Evolutionary conservation across 768 basidiomycete genomes (phyloP), one percentile per base, ranked within the genome.

Genomic region (Russula sp.): DNA sequence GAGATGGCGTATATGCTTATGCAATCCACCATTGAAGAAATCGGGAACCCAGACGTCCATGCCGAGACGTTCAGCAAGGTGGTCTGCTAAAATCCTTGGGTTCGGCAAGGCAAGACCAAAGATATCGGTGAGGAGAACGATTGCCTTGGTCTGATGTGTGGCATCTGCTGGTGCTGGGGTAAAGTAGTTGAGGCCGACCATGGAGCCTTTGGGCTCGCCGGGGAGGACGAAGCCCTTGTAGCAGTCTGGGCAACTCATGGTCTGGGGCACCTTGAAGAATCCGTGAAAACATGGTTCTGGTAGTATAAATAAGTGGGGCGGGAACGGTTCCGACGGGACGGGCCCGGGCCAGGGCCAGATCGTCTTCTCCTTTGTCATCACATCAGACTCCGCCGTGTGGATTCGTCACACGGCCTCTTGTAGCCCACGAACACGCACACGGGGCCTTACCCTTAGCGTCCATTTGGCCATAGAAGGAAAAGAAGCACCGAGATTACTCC

Each of bases 1-100:
- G 16, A 31, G 27, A 13, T 7, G 39, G 53, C 18, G 27, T 27
- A 22, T 11, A 10, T 18, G 35, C 20, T 7, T 31, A 31, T 16
- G 6, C 35, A 39, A 68, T 74, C 51, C 57, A 81, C 84, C 85
- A 63, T 75, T 70, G 66, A 85, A 87, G 53, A 83, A 71, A 72
- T 87, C 84, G 9, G 85, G 85, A 18, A 84, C 76, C 80, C 82
- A 87, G 18, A 85, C 84, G 66, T 87, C 85, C 64, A 84, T 82
- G 18, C 75, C 72, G 34, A 86, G 68, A 18, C 72, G 67, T 60
- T 77, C 72, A 8, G 84, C 77, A 27, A 85, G 69, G 32, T 75
- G 73, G 71, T 87, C 84, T 1, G 84, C 84, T 6, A 86, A 73
- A 61, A 88, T 76, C 67, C 82, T 84, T 64, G 73, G 76, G 66